Conservation (phyloP, 305 asterid genomes). For the Fraxinus floribunda region DNA sequence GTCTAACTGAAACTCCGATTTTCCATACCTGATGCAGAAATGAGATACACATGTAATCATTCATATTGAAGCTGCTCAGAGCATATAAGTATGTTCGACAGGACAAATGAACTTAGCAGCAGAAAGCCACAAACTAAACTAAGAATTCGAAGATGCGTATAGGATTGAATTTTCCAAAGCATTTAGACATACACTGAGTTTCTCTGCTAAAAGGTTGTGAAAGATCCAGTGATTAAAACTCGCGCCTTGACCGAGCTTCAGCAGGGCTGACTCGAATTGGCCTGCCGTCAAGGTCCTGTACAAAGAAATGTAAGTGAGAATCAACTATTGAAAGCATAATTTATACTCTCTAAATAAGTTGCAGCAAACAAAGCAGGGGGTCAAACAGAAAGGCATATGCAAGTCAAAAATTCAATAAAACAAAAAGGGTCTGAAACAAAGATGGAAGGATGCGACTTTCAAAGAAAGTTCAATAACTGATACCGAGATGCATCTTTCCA, state of each 20-base stretch:
- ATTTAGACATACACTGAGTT: conserved; percentile 14
- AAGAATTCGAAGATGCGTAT: background rate
- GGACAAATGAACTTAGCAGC: background rate
- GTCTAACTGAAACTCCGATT: background rate
- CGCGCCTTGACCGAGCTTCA: conserved; percentile 68
- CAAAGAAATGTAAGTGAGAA: conserved; percentile 11
- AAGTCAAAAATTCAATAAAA: background rate
- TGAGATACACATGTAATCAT: background rate
- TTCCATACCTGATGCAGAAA: conserved; percentile 19
- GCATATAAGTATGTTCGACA: background rate
- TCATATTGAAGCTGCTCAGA: background rate
- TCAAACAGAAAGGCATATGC: background rate
- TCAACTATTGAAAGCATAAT: background rate
- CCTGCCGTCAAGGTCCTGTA: conserved; percentile 84
- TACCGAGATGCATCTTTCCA: background rate
- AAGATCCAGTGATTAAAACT: conserved; percentile 26
- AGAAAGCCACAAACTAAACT: background rate
- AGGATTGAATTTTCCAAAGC: background rate
- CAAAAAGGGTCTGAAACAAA: background rate
- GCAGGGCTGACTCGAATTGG: conserved; percentile 78
- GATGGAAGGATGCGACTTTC: background rate
- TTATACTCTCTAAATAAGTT: background rate
- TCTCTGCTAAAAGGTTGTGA: conserved; percentile 11
- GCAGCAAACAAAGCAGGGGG: conserved; percentile 1
- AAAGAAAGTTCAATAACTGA: background rate